Evolutionary conservation across 805 yeast genomes (phyloP).

Genomic region (Wickerhamiella spandovensis): DNA sequence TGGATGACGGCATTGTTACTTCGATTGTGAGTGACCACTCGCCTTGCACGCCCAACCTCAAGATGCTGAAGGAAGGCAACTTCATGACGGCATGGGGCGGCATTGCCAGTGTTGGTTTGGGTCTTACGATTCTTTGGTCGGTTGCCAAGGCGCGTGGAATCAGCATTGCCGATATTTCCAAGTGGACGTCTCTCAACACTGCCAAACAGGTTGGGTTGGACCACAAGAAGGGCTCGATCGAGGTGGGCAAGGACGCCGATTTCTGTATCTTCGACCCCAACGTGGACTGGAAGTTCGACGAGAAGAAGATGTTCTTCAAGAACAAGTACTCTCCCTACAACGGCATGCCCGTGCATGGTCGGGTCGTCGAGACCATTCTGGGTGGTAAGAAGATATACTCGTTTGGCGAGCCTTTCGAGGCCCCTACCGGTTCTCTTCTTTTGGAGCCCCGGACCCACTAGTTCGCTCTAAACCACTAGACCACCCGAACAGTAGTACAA

Average conservation of each 20-base stretch:
- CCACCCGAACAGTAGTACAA: too few relatives aligned
- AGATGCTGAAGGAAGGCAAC: slow-evolving; percentile 71
- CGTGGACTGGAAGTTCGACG: slow-evolving; percentile 32
- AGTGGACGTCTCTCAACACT: slow-evolving; percentile 73
- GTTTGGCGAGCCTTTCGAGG: slow-evolving; percentile 9
- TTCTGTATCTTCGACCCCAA: slow-evolving; percentile 67
- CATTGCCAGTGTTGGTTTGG: slow-evolving; percentile 82
- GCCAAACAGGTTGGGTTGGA: slow-evolving; percentile 73
- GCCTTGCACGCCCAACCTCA: slow-evolving; percentile 87
- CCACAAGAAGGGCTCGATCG: slow-evolving; percentile 59
- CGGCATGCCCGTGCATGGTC: slow-evolving; percentile 54
- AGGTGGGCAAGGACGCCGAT: slow-evolving; percentile 77
- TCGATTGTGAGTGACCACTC: slow-evolving; percentile 93
- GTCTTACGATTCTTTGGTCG: slow-evolving; percentile 67
- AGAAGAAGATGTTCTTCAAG: slow-evolving; percentile 40
- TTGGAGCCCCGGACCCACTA: slow-evolving; percentile 9
- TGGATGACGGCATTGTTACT: slow-evolving; percentile 47
- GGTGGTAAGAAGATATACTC: slow-evolving; percentile 55
- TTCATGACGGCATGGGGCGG: slow-evolving; percentile 96
- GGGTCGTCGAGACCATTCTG: slow-evolving; percentile 64
- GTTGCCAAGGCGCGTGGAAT: slow-evolving; percentile 38
- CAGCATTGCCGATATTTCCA: slow-evolving; percentile 45
- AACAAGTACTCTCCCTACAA: slow-evolving; percentile 82
- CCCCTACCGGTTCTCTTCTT: slow-evolving; percentile 9
- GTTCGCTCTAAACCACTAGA: not conserved